Conservation (phyloP, 2,329 filamentous ascomycete genomes). For the Colletotrichum navitas region DNA sequence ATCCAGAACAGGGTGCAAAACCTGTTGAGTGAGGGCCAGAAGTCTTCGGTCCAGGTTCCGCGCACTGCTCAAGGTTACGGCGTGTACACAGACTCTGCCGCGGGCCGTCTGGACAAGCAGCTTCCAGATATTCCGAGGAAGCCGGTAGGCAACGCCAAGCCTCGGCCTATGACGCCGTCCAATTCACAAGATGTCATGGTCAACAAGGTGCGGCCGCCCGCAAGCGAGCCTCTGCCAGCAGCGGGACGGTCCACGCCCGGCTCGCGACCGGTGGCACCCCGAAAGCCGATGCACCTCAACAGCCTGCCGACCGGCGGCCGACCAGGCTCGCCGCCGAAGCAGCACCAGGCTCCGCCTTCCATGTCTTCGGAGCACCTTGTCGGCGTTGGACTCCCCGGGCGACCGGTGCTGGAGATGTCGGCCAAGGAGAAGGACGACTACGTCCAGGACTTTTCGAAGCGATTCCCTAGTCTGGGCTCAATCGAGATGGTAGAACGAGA, state of each 20-base stretch:
- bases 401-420: slow-evolving; percentile 67
- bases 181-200: slow-evolving; percentile 41
- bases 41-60: slow-evolving; percentile 67
- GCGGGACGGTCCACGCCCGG: slow-evolving; percentile 43
- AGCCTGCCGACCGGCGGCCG: slow-evolving; percentile 62
- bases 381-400: slow-evolving; percentile 60
- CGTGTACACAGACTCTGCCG: slow-evolving; percentile 75
- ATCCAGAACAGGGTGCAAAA: slow-evolving; percentile 94
- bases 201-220: slow-evolving; percentile 41
- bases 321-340: slow-evolving; percentile 61
- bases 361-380: slow-evolving; percentile 55
- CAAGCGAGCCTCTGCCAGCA: slow-evolving; percentile 45
- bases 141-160: slow-evolving; percentile 55
- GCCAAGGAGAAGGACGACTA: slow-evolving; percentile 75
- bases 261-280: slow-evolving; percentile 66
- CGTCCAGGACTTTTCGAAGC: slow-evolving; percentile 79
- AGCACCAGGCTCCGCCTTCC: slow-evolving; percentile 43
- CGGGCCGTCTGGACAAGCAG: slow-evolving; percentile 54
- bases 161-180: slow-evolving; percentile 48
- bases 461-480: slow-evolving; percentile 86
- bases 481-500: slow-evolving; percentile 91
- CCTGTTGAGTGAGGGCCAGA: slow-evolving; percentile 82
- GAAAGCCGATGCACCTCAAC: slow-evolving; percentile 73
- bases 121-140: slow-evolving; percentile 65
- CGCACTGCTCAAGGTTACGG: slow-evolving; percentile 91